Conservation (phyloP, 441 rosid species). For the Aquilaria agallochum region DNA sequence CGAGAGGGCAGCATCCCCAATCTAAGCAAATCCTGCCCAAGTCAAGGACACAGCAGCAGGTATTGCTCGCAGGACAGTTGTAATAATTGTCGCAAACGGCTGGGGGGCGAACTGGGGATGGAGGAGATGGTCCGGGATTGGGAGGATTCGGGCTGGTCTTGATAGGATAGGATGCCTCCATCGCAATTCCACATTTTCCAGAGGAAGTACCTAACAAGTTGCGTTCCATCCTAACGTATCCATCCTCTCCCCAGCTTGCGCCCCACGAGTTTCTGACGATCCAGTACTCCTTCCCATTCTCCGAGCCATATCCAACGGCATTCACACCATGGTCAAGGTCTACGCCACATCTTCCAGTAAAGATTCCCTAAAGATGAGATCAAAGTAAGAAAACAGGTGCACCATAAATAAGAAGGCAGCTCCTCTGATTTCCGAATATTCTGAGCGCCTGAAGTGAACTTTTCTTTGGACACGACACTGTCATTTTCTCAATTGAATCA, state of each 20-base stretch:
- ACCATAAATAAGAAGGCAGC: neutral
- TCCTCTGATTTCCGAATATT: too few species aligned
- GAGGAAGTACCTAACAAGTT: constrained; percentile 27
- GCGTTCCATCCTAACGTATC: constrained; percentile 73
- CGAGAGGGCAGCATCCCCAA: constrained; percentile 97
- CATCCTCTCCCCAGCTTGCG: constrained; percentile 74
- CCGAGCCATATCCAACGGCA: constrained; percentile 86
- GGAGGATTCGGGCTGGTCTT: constrained; percentile 83
- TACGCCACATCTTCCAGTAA: constrained; percentile 68
- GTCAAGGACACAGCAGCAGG: constrained; percentile 80
- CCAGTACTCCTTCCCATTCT: constrained; percentile 67
- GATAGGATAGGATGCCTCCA: constrained; percentile 79
- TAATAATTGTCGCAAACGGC: constrained; percentile 60
- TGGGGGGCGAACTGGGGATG: constrained; percentile 78
- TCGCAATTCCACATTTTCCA: constrained; percentile 87
- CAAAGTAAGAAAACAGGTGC: neutral
- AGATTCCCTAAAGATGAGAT: constrained; percentile 52
- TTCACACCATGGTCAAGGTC: constrained; percentile 79
- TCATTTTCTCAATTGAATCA: too few species aligned
- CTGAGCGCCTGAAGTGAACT: too few species aligned
- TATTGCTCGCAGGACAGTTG: constrained; percentile 61
- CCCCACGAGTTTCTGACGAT: constrained; percentile 93
- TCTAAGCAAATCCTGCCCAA: constrained; percentile 59
- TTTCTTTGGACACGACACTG: too few species aligned
- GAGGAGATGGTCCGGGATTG: constrained; percentile 95